Base-by-base conservation (phyloP, 805 yeast species). In the Kodamaea laetipori region DNA sequence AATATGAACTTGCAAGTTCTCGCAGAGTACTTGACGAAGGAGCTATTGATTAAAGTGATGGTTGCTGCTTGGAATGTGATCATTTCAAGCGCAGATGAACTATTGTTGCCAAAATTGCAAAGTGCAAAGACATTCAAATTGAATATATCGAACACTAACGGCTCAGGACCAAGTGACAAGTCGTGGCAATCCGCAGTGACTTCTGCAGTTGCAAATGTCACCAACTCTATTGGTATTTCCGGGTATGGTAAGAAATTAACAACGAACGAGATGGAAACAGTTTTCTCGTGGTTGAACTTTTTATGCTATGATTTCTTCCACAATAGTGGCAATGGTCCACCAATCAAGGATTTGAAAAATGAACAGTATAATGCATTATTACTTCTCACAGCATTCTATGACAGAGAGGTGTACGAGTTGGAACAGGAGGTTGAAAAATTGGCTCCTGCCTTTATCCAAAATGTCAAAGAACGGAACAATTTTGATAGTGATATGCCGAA, bases 311-410 rank as follows among this genome's bases (percentile, higher is more conserved):
- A 82, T 46, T 88, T 87, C 57, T 88, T 89, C 65, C 80, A 88
- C 59, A 82, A 86, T 54, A 82, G 77, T 35, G 95, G 95, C 0
- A 83, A 82, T 25, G 96, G 96, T 0, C 94, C 94, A 0, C 76
- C 88, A 1, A 52, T 86, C 23, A 80, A 76, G 47, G 77, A 76
- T 6, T 64, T 88, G 53, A 82, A 81, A 48, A 77, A 78, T 45
- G 77, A 73, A 23, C 74, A 77, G 26, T 88, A 84, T 57, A 87
- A 85, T 58, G 75, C 80, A 31, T 60, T 87, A 17, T 62, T 84
- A 47, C 61, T 83, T 19, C 69, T 86, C 6, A 86, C 89, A 2
- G 80, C 76, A 0, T 80, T 78, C 54, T 86, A 86, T 54, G 86
- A 82, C 45, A 67, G 75, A 38, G 67, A 72, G 6, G 63, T 67